Evolutionary conservation across 441 rosid species (phyloP).

Genomic region (Gossypium davidsonii): DNA sequence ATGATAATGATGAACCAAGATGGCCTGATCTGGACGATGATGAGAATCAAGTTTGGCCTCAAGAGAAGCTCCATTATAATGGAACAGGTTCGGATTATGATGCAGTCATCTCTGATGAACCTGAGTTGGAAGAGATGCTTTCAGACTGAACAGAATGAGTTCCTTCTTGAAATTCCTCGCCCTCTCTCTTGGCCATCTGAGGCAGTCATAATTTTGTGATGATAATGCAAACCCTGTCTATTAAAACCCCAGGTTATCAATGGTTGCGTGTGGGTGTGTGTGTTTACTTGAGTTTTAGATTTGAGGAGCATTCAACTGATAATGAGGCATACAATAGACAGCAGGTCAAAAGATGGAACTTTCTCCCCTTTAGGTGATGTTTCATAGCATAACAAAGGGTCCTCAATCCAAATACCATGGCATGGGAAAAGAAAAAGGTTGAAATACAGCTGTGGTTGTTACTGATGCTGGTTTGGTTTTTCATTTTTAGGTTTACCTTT

Average conservation of each 20-base stretch:
- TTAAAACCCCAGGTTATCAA: not conserved
- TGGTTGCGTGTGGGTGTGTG: not conserved
- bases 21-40: conserved; percentile 48
- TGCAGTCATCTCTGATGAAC: conserved; percentile 47
- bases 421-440: not conserved
- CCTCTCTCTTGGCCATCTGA: not conserved
- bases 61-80: conserved; percentile 34
- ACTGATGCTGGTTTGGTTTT: not conserved
- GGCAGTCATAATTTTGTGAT: not conserved
- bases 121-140: conserved; percentile 72
- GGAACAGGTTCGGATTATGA: conserved; percentile 63
- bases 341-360: not conserved
- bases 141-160: conserved; percentile 46
- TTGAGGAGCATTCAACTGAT: not conserved
- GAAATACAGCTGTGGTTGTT: not conserved
- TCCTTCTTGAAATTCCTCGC: not conserved
- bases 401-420: not conserved
- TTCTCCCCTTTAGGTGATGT: not conserved
- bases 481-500: not conserved
- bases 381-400: not conserved
- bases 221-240: not conserved
- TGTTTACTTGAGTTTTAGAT: not conserved
- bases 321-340: not conserved
- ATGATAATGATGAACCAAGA: conserved; percentile 41
- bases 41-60: conserved; percentile 36